Evolutionary conservation across 306 rosid species (phyloP), one percentile per base, ranked within the genome.

Genomic region (Ormosia semicastrata): DNA sequence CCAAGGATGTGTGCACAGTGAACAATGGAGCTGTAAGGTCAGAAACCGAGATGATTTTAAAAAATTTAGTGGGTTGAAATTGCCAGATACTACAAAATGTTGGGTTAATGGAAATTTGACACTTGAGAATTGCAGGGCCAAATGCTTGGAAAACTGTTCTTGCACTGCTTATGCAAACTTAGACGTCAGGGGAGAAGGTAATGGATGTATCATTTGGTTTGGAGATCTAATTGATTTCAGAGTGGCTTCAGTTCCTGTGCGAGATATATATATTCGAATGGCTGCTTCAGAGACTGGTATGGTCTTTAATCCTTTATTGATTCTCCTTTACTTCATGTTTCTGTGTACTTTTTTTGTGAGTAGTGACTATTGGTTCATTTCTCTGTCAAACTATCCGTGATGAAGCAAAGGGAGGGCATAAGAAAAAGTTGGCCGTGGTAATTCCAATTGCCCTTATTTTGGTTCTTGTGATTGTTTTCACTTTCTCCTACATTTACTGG

Each of bases 111-210:
- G 4, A n/a, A 86, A 56, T 32, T 71, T 54, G 81, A 72, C 57
- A 36, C 71, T 68, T 4, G 44, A 40, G 2, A 75, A 84, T 41
- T 89, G 90, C 56, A 65, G 56, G 60, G 77, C 32, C 0, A 70
- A 77, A 32, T 89, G 92, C 64, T 79, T 41, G 59, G 65, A 67
- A 12, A 82, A 82, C 43, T 89, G 88, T 49, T 84, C 87, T 34
- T 86, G 92, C 52, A 34, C 32, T 3, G 87, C 92, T 11, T 86
- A 86, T 84, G 80, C 92, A 59, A 79, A 75, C 58, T 13, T 78
- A 11, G 80, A 72, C 56, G 2, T 84, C 30, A 76, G 18, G 1
- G 83, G 34, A 10, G 73, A 68, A 59, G 82, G 83, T 30, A 79
- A 34, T 71, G 84, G 85, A 1, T 89, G 90, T 72, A 7, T 66